Base-by-base conservation (phyloP, 2,329 filamentous ascomycete genomes). In the Diaporthe longicolla region DNA sequence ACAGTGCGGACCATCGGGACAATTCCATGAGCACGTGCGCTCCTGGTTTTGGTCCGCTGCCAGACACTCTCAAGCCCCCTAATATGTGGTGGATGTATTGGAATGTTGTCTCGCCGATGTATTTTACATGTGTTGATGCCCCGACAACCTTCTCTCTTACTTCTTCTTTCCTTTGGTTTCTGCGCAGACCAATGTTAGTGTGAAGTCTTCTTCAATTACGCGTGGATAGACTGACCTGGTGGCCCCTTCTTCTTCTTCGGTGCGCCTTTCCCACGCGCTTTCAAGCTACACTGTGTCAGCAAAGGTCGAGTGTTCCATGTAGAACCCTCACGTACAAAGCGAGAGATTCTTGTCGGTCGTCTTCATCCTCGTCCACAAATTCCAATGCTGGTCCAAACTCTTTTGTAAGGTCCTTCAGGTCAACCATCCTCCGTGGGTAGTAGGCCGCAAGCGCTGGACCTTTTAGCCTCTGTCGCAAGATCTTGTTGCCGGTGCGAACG, bases 361-460 rank as follows among this genome's bases (percentile, higher is more conserved):
- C 91, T 82, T 97, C 94, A 5, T 88, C 87, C 76, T 97, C 92
- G 79, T 98, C 91, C 79, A 92, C 91, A 9, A 92, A 91, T 74
- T 91, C 87, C 74, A 95, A 85, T 10, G 91, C 89, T 11, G 92
- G 88, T 24, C 86, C 87, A 79, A 95, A 95, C 65, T 90, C 86
- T 76, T 90, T 90, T 81, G 93, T 91, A 75, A 98, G 83, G 77
- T 97, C 94, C 78, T 90, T 89, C 76, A 97, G 89, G 0, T 92
- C 92, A 32, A 90, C 91, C 21, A 93, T 86, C 77, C 87, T 93
- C 77, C 92, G 91, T 2, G 97, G 97, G 82, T 99, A 99, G 88
- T 98, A 99, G 73, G 94, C 89, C 52, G 92, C 93, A 77, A 98
- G 85, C 0, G 93, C 86, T 40, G 95, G 94, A n/a, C 97, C 97